These are phyloP conservation scores for Ruellia speciosa DNA, from an alignment of 305 asterid species.

Conservation along the genomic window DNA sequence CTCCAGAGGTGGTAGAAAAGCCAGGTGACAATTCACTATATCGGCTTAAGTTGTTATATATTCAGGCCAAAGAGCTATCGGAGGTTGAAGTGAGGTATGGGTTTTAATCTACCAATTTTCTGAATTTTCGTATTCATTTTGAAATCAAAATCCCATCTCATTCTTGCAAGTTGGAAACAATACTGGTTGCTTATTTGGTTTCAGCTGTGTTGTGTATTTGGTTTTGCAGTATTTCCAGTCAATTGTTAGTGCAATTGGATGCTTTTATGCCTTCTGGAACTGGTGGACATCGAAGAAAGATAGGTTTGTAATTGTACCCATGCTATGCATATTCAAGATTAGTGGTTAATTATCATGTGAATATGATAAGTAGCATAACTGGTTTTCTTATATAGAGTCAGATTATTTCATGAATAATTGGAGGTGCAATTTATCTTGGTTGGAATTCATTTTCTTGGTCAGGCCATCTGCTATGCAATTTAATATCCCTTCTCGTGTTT, in stretches of 20 bases:
- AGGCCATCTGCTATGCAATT: too few species aligned
- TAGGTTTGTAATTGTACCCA: conserved; percentile 43
- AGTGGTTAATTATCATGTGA: background rate
- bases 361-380: too few species aligned
- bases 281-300: conserved; percentile 75
- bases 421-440: too few species aligned
- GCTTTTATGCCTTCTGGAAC: conserved; percentile 69
- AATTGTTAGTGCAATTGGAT: conserved; percentile 69
- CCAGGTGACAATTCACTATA: conserved; percentile 74
- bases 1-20: conserved; percentile 82
- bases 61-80: conserved; percentile 82
- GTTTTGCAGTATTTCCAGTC: conserved; percentile 59
- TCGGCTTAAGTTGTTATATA: conserved; percentile 62
- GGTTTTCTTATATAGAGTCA: too few species aligned
- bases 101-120: background rate
- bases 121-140: background rate
- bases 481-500: too few species aligned
- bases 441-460: too few species aligned
- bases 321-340: conserved; percentile 9
- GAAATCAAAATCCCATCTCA: background rate
- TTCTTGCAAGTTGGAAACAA: background rate
- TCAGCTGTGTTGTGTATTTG: background rate
- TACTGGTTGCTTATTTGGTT: background rate
- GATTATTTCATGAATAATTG: too few species aligned
- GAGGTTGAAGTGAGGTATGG: conserved; percentile 51